A percentile compares a stretch with the other conserved stretches of the same genome.
Conservation (phyloP, 331 rosid species). For the Quercus phellos region DNA sequence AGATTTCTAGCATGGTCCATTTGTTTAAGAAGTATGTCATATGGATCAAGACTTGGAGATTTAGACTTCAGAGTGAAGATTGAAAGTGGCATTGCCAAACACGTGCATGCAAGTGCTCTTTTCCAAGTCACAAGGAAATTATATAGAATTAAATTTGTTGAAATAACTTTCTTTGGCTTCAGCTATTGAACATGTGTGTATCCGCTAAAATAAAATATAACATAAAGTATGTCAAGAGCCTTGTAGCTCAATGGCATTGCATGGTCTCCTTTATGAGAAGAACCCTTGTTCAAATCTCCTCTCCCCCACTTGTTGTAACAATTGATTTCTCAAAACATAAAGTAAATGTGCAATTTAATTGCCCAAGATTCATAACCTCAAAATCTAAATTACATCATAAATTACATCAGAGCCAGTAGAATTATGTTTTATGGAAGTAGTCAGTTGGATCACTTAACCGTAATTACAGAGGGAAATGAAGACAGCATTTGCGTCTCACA, state of each 20-base stretch:
- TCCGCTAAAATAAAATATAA: neutral
- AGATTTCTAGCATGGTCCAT: neutral
- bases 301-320: no score
- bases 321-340: neutral
- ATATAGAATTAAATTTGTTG: neutral
- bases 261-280: no score
- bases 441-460: neutral
- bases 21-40: neutral
- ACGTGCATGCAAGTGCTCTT: neutral
- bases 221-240: no score
- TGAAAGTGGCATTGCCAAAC: neutral
- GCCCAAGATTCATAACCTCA: neutral
- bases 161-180: neutral
- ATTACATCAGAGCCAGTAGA: neutral
- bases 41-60: neutral
- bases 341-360: neutral
- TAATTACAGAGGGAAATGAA: neutral
- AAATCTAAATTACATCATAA: neutral
- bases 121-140: neutral
- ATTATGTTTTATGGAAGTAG: neutral
- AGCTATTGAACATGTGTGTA: neutral
- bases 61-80: neutral
- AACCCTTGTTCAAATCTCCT: no score
- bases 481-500: neutral
- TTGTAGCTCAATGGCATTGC: no score